phyloP scores from a whole-genome alignment of 2,329 filamentous ascomycete genomes.

The Scedosporium minutisporum region DNA sequence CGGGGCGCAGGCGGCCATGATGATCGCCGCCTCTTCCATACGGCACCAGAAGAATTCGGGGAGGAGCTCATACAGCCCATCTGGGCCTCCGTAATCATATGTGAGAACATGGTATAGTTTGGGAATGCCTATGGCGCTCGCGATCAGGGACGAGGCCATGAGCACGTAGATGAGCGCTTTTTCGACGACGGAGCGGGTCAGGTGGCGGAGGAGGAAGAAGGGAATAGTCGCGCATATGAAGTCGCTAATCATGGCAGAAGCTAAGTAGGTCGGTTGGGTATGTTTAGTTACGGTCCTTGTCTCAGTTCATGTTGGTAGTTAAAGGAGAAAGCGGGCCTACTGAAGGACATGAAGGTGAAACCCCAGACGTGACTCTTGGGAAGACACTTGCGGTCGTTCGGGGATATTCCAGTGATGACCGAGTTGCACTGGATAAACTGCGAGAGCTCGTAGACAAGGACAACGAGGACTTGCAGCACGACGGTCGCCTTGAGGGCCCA shows the following conservation, averaged over 20 bases:
- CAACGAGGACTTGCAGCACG: background rate
- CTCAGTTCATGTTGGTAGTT: no score
- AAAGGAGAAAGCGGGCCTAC: background rate
- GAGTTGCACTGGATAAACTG: background rate
- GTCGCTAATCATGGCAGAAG: background rate
- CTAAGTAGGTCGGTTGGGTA: background rate
- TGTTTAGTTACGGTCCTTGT: background rate
- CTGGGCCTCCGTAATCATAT: background rate
- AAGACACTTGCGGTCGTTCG: background rate
- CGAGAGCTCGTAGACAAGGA: background rate
- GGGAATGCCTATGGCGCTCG: background rate
- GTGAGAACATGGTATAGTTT: constrained; percentile 2
- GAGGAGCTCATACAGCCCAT: background rate
- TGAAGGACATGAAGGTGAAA: background rate
- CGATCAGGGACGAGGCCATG: constrained; percentile 1
- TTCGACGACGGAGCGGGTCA: background rate
- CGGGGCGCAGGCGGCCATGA: constrained; percentile 1
- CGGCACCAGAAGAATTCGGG: constrained; percentile 1
- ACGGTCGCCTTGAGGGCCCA: background rate
- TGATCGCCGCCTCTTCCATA: constrained; percentile 4
- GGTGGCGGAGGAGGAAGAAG: background rate
- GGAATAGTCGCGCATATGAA: background rate
- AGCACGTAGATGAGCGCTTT: background rate
- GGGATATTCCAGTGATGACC: background rate
- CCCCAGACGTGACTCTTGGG: background rate